Evolutionary conservation across 2,329 filamentous ascomycete genomes (phyloP).

Genomic region (Pyrenochaeta sp.): DNA sequence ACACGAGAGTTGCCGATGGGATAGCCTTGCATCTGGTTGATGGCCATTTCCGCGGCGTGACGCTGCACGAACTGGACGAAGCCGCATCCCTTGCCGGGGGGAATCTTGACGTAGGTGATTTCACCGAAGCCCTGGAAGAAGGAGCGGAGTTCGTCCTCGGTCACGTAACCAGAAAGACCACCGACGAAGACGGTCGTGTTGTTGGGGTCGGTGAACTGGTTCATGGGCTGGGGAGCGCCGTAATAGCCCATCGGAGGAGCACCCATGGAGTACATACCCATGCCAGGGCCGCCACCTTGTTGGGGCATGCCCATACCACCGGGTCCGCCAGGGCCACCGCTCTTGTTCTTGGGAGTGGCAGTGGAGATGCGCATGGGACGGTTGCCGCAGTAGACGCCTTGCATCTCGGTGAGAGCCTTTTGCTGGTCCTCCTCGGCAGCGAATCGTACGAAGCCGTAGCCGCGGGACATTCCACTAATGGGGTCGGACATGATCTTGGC

Average conservation of each 20-base stretch:
- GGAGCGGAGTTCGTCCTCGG: slow-evolving; percentile 97
- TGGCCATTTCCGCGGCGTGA: slow-evolving; percentile 98
- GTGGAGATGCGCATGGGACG: slow-evolving; percentile 98
- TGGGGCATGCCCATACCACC: slow-evolving; percentile 61
- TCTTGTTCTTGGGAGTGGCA: slow-evolving; percentile 93
- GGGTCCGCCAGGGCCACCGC: slow-evolving; percentile 61
- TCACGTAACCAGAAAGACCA: slow-evolving; percentile 95
- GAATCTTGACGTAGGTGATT: slow-evolving; percentile 99
- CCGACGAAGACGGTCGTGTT: slow-evolving; percentile 99
- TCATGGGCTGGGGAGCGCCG: slow-evolving; percentile 82
- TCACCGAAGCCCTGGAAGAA: slow-evolving; percentile 99
- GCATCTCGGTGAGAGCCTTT: slow-evolving; percentile 95
- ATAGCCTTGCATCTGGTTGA: slow-evolving; percentile 99
- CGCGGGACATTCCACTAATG: slow-evolving; percentile 95
- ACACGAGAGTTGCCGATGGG: slow-evolving; percentile 98
- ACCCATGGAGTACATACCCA: slow-evolving; percentile 75
- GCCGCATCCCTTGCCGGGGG: slow-evolving; percentile 96
- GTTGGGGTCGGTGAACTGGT: slow-evolving; percentile 99
- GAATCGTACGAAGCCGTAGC: slow-evolving; percentile 98
- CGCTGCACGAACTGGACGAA: slow-evolving; percentile 99
- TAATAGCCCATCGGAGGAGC: slow-evolving; percentile 71
- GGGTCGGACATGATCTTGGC: slow-evolving; percentile 99
- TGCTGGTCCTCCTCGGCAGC: slow-evolving; percentile 95
- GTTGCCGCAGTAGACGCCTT: slow-evolving; percentile 98
- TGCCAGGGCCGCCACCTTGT: slow-evolving; percentile 45